Conservation (phyloP, 2,329 filamentous ascomycete genomes). For the Sporothrix humicola region DNA sequence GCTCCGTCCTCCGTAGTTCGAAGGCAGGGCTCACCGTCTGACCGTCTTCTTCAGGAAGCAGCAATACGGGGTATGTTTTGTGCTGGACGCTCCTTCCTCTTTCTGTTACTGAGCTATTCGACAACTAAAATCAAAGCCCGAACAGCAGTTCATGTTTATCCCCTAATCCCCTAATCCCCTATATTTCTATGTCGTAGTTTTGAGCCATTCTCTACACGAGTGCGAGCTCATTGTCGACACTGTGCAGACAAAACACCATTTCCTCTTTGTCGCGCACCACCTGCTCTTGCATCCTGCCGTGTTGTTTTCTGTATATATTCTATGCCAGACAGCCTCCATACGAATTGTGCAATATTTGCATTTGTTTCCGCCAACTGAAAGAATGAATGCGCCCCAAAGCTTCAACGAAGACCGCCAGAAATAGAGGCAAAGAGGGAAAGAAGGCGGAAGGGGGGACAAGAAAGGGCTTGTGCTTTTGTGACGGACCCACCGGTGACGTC, state of each 20-base stretch:
- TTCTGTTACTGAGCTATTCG: background rate
- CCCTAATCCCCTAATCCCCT: background rate
- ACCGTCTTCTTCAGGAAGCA: background rate
- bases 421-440: background rate
- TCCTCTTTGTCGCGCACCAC: constrained; percentile 8
- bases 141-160: background rate
- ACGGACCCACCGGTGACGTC: constrained; percentile 32
- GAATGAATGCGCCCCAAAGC: background rate
- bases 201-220: background rate
- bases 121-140: background rate
- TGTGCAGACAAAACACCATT: background rate
- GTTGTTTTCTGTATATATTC: background rate
- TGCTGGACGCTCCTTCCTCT: background rate
- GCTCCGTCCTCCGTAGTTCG: background rate
- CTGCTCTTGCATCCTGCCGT: background rate
- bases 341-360: background rate
- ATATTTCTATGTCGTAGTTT: no score
- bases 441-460: background rate
- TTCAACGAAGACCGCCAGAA: background rate
- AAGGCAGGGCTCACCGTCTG: no score
- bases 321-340: background rate
- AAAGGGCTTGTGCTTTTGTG: constrained; percentile 19
- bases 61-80: constrained; percentile 1
- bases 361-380: background rate
- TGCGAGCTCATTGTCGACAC: constrained; percentile 2